Conservation (phyloP, 805 yeast genomes). For the Candida yuanshanica region DNA sequence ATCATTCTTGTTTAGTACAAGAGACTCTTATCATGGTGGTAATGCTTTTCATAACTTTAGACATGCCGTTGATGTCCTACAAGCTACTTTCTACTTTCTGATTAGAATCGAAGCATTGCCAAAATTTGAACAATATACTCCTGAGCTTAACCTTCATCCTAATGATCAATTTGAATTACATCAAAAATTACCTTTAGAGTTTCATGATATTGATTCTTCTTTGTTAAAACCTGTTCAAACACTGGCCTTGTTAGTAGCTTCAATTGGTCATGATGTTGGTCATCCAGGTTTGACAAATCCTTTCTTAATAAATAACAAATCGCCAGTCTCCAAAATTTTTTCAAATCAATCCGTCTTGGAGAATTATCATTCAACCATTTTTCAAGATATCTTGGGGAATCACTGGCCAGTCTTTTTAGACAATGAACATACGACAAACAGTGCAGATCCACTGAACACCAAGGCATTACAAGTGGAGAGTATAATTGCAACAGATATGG, state of each 20-base stretch:
- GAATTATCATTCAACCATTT: constrained; percentile 70
- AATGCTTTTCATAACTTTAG: constrained; percentile 93
- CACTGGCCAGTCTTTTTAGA: constrained; percentile 42
- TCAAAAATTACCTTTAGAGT: not conserved
- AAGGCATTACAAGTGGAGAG: constrained; percentile 28
- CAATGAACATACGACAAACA: constrained; percentile 9
- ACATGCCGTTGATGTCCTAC: constrained; percentile 93
- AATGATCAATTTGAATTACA: not conserved
- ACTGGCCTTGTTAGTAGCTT: constrained; percentile 65
- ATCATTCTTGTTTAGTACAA: constrained; percentile 56
- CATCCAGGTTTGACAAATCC: constrained; percentile 95
- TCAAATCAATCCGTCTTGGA: constrained; percentile 71
- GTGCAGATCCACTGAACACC: constrained; percentile 18
- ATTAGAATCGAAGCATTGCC: constrained; percentile 23
- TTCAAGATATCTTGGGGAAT: constrained; percentile 43
- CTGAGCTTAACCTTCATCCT: constrained; percentile 15
- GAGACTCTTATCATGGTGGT: constrained; percentile 76
- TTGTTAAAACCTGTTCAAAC: constrained; percentile 36
- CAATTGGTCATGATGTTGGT: constrained; percentile 92
- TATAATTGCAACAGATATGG: constrained; percentile 91
- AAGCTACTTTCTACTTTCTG: constrained; percentile 72
- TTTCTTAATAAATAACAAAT: constrained; percentile 49
- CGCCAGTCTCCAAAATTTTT: constrained; percentile 62
- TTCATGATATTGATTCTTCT: constrained; percentile 9
- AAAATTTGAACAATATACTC: constrained; percentile 17